Conservation (phyloP, 768 basidiomycete genomes). For the Tylopilus subfusipes region DNA sequence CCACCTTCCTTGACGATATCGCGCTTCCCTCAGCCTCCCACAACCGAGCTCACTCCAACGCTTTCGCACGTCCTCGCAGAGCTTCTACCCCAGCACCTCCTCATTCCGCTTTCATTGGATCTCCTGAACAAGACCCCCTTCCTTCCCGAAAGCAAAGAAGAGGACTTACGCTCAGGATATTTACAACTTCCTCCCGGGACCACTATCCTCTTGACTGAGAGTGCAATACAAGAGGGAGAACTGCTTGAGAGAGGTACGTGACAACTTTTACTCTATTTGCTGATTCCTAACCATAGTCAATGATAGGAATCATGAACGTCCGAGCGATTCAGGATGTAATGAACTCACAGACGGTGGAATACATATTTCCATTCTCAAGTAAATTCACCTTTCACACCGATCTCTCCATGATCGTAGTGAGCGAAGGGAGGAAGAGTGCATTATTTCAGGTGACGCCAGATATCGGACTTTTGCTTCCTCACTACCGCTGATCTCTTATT, state of each 20-base stretch:
- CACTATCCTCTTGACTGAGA: conserved; percentile 61
- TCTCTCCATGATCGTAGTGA: conserved; percentile 58
- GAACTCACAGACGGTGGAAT: conserved; percentile 61
- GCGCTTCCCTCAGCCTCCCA: conserved; percentile 49
- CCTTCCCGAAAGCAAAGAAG: conserved; percentile 61
- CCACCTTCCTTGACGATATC: conserved; percentile 66
- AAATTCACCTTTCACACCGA: conserved; percentile 71
- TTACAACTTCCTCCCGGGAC: conserved; percentile 69
- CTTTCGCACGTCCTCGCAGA: conserved; percentile 53
- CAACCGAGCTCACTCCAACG: conserved; percentile 36
- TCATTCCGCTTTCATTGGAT: conserved; percentile 59
- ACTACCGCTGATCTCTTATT: background rate
- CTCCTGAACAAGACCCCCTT: conserved; percentile 57
- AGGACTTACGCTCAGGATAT: conserved; percentile 71
- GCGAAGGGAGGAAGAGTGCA: conserved; percentile 63
- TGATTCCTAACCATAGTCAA: background rate
- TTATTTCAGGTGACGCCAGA: conserved; percentile 58
- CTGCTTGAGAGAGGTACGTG: conserved; percentile 47
- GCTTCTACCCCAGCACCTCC: conserved; percentile 54
- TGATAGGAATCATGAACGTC: conserved; percentile 59
- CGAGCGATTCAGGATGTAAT: conserved; percentile 62
- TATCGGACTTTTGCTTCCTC: no score
- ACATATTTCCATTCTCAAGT: conserved; percentile 70
- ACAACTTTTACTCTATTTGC: background rate
- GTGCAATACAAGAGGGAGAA: conserved; percentile 63